Base-by-base conservation (phyloP, 129 eudicot species). In the Oenanthe sinensis region DNA sequence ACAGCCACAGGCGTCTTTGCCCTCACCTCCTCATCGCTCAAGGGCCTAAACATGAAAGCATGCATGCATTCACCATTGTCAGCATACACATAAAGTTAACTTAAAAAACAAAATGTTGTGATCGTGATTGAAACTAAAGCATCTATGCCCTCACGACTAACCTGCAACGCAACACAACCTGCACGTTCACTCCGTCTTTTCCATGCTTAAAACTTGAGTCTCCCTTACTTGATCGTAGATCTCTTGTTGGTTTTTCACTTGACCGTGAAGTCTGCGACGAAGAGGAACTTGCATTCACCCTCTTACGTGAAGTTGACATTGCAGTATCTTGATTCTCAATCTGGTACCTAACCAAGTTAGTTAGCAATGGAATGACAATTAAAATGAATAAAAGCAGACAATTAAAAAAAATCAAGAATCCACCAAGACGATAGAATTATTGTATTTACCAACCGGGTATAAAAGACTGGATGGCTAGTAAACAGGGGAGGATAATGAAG, bases 151-250 rank as follows among this genome's bases (percentile, higher is more conserved):
- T 72, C 12, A 20, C 6, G 1, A 15, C 50, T 71, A 52, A 89
- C 93, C 91, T 87, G 83, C 93, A 87, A 48, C 91, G 89, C 30
- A 89, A 76, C 42, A 89, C 71, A 75, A 87, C 91, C 82, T 87
- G 91, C 76, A 89, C 91, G 70, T 87, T 89, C 13, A 85, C 87
- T 42, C 87, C 91, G 52, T 88, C 90, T 77, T 78, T 89, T 75
- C 87, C 87, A 50, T 76, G 80, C 80, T 81, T 87, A 50, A 60
- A 62, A 75, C 62, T 76, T 3, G 85, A 55, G 72, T 39, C 79
- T 17, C 91, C 85, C 78, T 73, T 49, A 8, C n/a, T 73, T 72
- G 76, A 44, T n/a, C 44, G 54, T 24, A 9, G 8, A 43, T 72
- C 76, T 43, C 54, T 72, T 45, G 54, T 44, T 26, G 76, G 22